Conservation (phyloP, 768 basidiomycete genomes). For the Rhodosporidiobolus sp. region DNA sequence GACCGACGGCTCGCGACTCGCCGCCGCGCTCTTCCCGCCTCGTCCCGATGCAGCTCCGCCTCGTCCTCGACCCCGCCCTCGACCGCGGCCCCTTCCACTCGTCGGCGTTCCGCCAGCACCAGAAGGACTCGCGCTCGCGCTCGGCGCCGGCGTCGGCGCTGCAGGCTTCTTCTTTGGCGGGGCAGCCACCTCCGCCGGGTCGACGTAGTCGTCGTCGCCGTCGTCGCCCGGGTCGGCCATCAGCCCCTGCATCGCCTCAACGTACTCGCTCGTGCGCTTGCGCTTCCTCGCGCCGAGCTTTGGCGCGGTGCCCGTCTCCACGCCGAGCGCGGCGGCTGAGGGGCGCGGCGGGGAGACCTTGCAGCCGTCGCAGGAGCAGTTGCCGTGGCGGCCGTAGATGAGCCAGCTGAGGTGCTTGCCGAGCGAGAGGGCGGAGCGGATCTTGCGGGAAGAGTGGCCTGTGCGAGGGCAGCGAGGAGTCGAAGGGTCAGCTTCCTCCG, state of each 20-base stretch:
- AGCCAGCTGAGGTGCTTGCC: slow-evolving; percentile 30
- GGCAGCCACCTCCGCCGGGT: not conserved
- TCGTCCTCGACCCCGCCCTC: not conserved
- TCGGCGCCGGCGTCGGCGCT: not conserved
- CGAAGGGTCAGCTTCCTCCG: not conserved
- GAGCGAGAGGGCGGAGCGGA: slow-evolving; percentile 34
- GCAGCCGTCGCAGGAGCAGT: slow-evolving; percentile 37
- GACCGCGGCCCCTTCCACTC: not conserved
- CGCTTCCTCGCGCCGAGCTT: slow-evolving; percentile 6
- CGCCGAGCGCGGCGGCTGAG: slow-evolving; percentile 3
- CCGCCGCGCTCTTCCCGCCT: too few species aligned
- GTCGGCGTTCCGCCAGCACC: too few species aligned
- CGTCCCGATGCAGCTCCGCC: too few species aligned
- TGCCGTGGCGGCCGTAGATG: not conserved
- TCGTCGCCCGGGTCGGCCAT: not conserved
- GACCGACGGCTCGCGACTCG: too few species aligned
- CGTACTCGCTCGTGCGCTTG: slow-evolving; percentile 18
- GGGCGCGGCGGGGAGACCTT: slow-evolving; percentile 3
- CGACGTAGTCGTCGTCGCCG: slow-evolving; percentile 7
- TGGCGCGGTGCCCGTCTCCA: not conserved
- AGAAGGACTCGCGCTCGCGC: too few species aligned
- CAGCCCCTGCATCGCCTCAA: slow-evolving; percentile 1
- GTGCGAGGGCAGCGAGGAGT: not conserved
- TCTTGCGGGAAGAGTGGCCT: slow-evolving; percentile 32
- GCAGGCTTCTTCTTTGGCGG: not conserved